Evolutionary conservation across 345 rosid species (phyloP), one percentile per base, ranked within the genome.

Genomic region (Euphorbia lathyris): DNA sequence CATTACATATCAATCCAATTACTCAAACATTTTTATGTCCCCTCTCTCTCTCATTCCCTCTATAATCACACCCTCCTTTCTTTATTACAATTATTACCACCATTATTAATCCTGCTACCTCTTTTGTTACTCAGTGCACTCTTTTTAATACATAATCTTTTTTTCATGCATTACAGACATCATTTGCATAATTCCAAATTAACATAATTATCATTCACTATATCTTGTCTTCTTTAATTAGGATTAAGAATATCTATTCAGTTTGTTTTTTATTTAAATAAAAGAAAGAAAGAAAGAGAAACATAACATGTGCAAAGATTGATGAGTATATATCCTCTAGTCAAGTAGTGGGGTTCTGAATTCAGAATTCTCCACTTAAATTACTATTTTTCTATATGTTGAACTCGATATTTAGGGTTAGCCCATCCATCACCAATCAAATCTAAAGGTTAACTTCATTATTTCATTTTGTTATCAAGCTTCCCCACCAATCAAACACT

Each of bases 221-320:
- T 4, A 16, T 40, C 56, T 14, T 23, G 0, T 32, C 51, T 34
- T 3, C 26, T 36, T 25, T 16, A 25, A 26, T n/a, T 48, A 17
- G 19, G 19, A 48, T 48, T 48, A 17, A 13, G 19, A 16, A 17
- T n/a, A n/a, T n/a, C n/a, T n/a, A n/a, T n/a, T n/a, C n/a, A n/a
- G n/a, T n/a, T n/a, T n/a, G n/a, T n/a, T n/a, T n/a, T n/a, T n/a
- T n/a, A n/a, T n/a, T n/a, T n/a, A n/a, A n/a, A n/a, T n/a, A 51
- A 51, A 51, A n/a, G 7, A 19, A 20, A n/a, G 13, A 47, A 14
- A 47, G 11, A 47, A 47, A 47, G n/a, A 47, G 52, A 73, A 80
- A 79, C 82, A 77, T 11, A 42, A 38, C 87, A 81, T 81, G 85
- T 81, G 83, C 73, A 19, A 26, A n/a, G 45, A 51, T 65, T 63